Evolutionary conservation across 192 early-diverging fungal species (phyloP), one percentile per base, ranked within the genome.

Genomic region (Coemansia sp.): DNA sequence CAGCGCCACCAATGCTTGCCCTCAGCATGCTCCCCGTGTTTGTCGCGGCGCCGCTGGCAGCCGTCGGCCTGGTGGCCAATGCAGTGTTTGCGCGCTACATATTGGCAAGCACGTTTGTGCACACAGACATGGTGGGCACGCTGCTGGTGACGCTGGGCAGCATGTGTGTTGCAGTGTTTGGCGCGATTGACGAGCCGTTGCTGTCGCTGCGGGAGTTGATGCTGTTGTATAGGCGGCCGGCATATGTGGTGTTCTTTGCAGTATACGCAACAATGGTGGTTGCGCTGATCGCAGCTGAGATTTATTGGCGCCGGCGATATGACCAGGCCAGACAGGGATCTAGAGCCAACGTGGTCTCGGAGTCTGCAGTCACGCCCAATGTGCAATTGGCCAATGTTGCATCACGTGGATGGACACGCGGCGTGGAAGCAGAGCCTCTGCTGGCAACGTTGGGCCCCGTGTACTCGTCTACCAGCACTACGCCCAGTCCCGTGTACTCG

Each of bases 11-110:
- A 0, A 74, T 85, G 6, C 84, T 92, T 34, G 85, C 90, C 0
- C 86, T 92, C 49, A 89, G 88, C 57, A 86, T 89, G 55, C 80
- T 92, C 10, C 90, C 90, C 2, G 87, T 92, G 10, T 85, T 90
- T 60, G 89, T 90, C 48, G 71, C 89, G 14, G 90, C 90, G 10
- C 90, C 90, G 6, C 69, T 92, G 60, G 88, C 87, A 3, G 88
- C 90, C 5, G 84, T 89, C 31, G 86, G 84, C 5, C 68, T 92
- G 50, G 87, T 90, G 14, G 87, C 89, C 60, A 92, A 92, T 72
- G 90, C 88, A 5, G 76, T 89, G 3, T 90, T 89, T 80, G 88
- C 90, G 6, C 69, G 82, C 34, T 67, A 84, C 38, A 74, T 92
- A 4, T 56, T 92, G 23, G 75, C 72, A 21, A 88, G 87, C 64